Evolutionary conservation across 1,284 basidiomycete species (phyloP).

Genomic region (Irpex sp.): DNA sequence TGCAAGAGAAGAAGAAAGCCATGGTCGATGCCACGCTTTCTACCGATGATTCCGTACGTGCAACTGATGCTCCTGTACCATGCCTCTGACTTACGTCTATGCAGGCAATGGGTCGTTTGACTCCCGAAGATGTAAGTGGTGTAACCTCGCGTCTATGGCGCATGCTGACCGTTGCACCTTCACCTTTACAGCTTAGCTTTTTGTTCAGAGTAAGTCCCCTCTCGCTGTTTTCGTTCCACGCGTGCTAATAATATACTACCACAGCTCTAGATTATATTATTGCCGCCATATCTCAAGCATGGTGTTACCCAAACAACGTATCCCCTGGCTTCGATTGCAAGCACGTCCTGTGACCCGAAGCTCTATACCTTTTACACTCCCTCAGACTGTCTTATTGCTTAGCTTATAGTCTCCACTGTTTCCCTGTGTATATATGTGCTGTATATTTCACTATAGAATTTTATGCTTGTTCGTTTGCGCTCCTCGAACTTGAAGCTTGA

Average conservation of each 20-base stretch:
- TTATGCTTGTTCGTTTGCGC: no score
- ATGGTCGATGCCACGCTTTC: conserved; percentile 83
- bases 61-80: conserved; percentile 28
- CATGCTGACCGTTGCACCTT: conserved; percentile 1
- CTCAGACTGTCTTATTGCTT: no score
- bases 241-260: background rate
- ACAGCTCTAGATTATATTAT: background rate
- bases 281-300: background rate
- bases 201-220: conserved; percentile 62
- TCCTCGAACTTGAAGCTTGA: no score
- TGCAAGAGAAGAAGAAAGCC: conserved; percentile 92
- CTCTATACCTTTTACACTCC: no score
- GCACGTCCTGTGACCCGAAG: no score
- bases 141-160: conserved; percentile 1
- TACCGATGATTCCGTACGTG: conserved; percentile 55
- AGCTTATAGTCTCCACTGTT: no score
- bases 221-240: background rate
- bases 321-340: no score
- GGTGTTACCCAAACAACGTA: no score
- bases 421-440: no score
- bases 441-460: no score
- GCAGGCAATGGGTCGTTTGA: conserved; percentile 86
- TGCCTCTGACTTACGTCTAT: conserved; percentile 14
- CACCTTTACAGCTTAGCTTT: conserved; percentile 56
- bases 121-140: conserved; percentile 81